phyloP scores from a whole-genome alignment of 768 basidiomycete genomes.

The Tricholoma sp. region DNA sequence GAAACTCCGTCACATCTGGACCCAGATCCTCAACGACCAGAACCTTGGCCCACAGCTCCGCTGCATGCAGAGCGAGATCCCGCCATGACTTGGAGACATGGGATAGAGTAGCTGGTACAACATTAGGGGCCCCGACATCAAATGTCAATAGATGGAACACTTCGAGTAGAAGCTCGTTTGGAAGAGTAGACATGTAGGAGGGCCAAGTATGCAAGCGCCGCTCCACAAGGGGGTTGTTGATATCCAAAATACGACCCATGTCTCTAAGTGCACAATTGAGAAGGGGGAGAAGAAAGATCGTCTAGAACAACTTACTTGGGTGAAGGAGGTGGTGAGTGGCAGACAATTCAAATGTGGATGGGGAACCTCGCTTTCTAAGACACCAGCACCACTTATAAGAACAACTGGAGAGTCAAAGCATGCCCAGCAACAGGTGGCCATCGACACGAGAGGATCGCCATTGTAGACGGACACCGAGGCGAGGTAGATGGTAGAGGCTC shows the following conservation, averaged over 20 bases:
- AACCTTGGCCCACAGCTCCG: neutral
- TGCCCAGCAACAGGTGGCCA: neutral
- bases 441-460: neutral
- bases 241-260: neutral
- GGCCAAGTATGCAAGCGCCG: neutral
- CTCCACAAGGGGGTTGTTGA: neutral
- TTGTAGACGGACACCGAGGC: neutral
- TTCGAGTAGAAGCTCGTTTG: neutral
- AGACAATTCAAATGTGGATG: neutral
- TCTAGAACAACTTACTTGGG: neutral
- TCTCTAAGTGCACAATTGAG: neutral
- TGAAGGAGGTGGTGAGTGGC: neutral
- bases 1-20: neutral
- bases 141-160: neutral
- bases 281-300: neutral
- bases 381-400: neutral
- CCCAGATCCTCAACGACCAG: neutral
- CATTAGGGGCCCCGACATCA: neutral
- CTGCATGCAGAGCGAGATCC: neutral
- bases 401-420: neutral
- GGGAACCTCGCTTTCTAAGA: neutral
- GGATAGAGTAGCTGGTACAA: neutral
- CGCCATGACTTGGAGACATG: neutral
- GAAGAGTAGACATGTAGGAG: neutral
- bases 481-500: neutral